Conservation (phyloP, 176 grass and related monocot species). For the Musa acuminata region DNA sequence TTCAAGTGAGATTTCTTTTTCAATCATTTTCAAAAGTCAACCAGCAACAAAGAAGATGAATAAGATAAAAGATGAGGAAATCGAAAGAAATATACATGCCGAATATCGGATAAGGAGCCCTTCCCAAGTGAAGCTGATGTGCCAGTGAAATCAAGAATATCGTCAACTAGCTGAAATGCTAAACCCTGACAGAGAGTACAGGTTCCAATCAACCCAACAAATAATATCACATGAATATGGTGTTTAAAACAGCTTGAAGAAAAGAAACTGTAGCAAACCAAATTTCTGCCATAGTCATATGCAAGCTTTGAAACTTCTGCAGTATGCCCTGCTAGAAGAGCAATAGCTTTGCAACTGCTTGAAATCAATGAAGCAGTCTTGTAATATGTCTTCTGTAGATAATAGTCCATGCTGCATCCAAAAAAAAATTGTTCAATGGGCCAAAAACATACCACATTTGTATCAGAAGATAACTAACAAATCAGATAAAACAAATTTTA, state of each 20-base stretch:
- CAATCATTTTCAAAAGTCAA: too few species aligned
- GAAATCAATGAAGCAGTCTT: slow-evolving; percentile 97
- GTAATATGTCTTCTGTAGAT: slow-evolving; percentile 94
- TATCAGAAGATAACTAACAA: slow-evolving; percentile 24
- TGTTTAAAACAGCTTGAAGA: neutral
- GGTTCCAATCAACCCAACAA: neutral
- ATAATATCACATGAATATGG: neutral
- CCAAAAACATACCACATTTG: slow-evolving; percentile 11
- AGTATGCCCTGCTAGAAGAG: slow-evolving; percentile 87
- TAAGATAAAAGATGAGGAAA: neutral
- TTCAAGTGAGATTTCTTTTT: too few species aligned
- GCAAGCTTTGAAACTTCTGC: slow-evolving; percentile 77
- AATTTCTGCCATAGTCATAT: slow-evolving; percentile 88
- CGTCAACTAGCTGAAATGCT: slow-evolving; percentile 89
- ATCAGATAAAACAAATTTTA: slow-evolving; percentile 9
- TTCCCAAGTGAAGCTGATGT: slow-evolving; percentile 85
- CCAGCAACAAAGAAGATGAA: too few species aligned
- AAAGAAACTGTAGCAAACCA: slow-evolving; percentile 36
- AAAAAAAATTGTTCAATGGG: neutral
- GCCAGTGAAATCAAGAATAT: slow-evolving; percentile 96
- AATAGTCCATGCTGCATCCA: slow-evolving; percentile 91
- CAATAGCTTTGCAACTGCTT: slow-evolving; percentile 90
- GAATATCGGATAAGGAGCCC: slow-evolving; percentile 81
- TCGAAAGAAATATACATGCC: slow-evolving; percentile 50
- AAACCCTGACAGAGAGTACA: slow-evolving; percentile 49